Evolutionary conservation across 805 yeast genomes (phyloP), one percentile per base, ranked within the genome.

Genomic region (Grigorovia humatica): DNA sequence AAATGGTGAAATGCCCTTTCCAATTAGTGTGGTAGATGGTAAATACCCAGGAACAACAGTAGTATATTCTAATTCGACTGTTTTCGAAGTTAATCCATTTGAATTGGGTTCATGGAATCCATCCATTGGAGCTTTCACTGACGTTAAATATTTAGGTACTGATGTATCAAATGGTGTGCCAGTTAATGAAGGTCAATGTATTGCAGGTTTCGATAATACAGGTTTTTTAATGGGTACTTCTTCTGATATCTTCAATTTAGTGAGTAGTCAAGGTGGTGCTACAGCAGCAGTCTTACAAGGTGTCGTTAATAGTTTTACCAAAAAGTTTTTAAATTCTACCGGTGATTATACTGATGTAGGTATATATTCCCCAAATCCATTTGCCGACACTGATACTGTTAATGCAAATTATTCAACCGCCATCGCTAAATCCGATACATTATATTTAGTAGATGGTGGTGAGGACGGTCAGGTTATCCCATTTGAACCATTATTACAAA

Each of bases 51-150:
- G 79, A 23, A 74, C 84, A 2, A 50, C 55, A 4, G 73, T 84
- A 48, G 70, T 85, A 47, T 74, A 77, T 54, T 63, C 68, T 30
- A 88, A 87, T 70, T 81, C 95, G 7, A 86, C 96, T 1, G 76
- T 75, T 49, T 79, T 82, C 55, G 80, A 81, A 57, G 66, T 79
- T 57, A 76, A 75, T 48, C 90, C 95, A 15, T 82, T 71, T 59
- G 86, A 83, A 63, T 68, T 88, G 59, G 96, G 96, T 17, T 82
- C 95, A 4, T 88, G 95, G 95, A 96, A 89, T 63, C 85, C 88
- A 13, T 72, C 83, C 1, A 67, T 86, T 51, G 72, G 76, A 51
- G 70, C 84, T 1, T 88, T 89, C 66, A 73, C 82, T 12, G 82
- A 84, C 54, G 68, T 80, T 46, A 76, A 80, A 66, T 88, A 84